phyloP scores from a whole-genome alignment of 192 early-diverging fungal genomes.

The Coemansia sp. region DNA sequence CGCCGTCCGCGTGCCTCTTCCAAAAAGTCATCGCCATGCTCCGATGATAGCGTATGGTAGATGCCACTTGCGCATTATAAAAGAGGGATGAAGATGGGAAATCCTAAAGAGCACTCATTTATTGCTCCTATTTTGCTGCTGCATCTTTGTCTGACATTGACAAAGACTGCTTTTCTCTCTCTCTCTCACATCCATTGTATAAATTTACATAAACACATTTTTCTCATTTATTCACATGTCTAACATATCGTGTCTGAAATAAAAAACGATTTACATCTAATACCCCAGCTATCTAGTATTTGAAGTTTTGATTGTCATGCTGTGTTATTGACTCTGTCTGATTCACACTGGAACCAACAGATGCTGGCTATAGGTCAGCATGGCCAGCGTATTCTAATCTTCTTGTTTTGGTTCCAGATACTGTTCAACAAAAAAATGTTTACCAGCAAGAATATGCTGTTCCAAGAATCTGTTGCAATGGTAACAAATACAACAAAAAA shows the following conservation, averaged over 20 bases:
- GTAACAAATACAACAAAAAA: neutral
- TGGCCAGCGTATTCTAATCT: no score
- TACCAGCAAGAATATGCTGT: no score
- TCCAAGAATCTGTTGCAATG: neutral
- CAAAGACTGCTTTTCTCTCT: neutral
- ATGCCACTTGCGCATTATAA: neutral
- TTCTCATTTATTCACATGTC: neutral
- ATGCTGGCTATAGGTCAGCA: no score
- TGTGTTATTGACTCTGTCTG: no score
- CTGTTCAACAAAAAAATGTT: no score
- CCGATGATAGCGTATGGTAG: conserved; percentile 40
- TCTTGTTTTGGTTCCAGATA: no score
- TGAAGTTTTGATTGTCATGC: no score
- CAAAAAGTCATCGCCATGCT: conserved; percentile 40
- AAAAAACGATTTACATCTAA: neutral
- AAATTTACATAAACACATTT: conserved; percentile 6
- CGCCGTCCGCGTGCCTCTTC: conserved; percentile 30
- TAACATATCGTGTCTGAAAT: neutral
- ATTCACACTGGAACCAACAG: no score
- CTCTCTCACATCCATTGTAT: conserved; percentile 12
- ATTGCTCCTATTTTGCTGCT: no score
- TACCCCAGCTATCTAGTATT: no score
- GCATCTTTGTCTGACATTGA: neutral
- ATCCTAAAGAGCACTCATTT: no score
- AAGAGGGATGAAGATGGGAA: neutral